Base-by-base conservation (phyloP, 2,329 filamentous ascomycete species). In the Metarhizium guizhouense region DNA sequence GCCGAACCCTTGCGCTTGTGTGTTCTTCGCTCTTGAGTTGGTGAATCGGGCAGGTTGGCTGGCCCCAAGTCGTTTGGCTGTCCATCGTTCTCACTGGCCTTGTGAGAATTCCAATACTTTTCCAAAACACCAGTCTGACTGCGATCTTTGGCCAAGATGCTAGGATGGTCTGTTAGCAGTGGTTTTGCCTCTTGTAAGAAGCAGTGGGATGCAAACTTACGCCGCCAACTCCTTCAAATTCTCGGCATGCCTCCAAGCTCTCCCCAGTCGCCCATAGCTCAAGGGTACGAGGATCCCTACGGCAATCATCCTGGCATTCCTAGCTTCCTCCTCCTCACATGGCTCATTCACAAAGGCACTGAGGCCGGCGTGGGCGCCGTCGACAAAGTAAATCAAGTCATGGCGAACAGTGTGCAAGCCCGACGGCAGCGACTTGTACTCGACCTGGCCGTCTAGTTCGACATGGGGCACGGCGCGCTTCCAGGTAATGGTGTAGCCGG, bases 341-440 rank as follows among this genome's bases (percentile, higher is more conserved):
- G 88, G 86, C 60, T 82, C 82, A 69, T 95, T 95, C 68, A 94
- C 78, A 68, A 96, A 99, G 32, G 92, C 91, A 74, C 91, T 96
- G 63, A 97, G 79, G 32, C 94, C 94, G 5, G 91, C 92, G 73
- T 91, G 86, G 49, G 83, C 78, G 51, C 82, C 76, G 58, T 83
- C 86, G 47, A 95, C 85, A 70, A 97, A 99, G 76, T 97, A 99
- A 65, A 91, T 89, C 53, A 97, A 77, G 70, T 99, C 94, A 61
- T 92, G 84, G 36, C 86, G 78, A 20, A 97, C 90, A 56, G 90
- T 88, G 72, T 99, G 94, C 52, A 96, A 73, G 29, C 94, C 94
- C 0, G 93, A 97, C 2, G 94, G 94, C 50, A 99, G 80, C 59
- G 90, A 95, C 73, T 96, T 97, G 80, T 91, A 99, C 73, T 99